Evolutionary conservation across 179 eudicot genomes (phyloP), one percentile per base, ranked within the genome.

Genomic region (Beta lomatogona): DNA sequence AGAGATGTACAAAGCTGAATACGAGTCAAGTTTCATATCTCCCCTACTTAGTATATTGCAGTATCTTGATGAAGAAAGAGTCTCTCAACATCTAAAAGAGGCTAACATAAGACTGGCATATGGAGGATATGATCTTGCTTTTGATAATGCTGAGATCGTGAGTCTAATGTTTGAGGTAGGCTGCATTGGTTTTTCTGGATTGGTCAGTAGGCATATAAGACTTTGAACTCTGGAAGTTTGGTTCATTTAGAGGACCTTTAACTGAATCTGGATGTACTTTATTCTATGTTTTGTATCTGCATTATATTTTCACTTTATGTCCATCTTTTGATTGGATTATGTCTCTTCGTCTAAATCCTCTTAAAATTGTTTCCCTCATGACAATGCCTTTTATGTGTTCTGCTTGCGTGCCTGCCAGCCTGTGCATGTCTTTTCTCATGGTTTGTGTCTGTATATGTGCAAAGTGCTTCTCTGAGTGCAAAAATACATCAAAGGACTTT

Each of bases 111-210:
- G 86, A 80, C 88, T 94, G 75, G 82, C 81, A 61, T 72, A 58
- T 69, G 91, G 97, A 70, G 86, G 84, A 69, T 90, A 91, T 89
- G 85, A 96, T 87, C 87, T 91, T n/a, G 86, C 83, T 69, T 75
- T 70, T 81, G 90, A 89, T 79, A 90, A 87, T 86, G 80, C 88
- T 75, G 92, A 91, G 85, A 91, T 91, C 71, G 91, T 94, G 83
- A 88, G 93, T 86, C 87, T 94, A 86, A 91, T 94, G 96, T 95
- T 94, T 90, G 99, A 95, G 98, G 99, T 88, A 82, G 77, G 83
- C 36, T 16, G 46, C 54, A 59, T 18, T 52, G n/a, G 46, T 19
- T 65, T 70, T 54, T 41, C 11, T n/a, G 53, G 25, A 53, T 71
- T 28, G 46, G 60, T 7, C 41, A 69, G 36, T 58, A 15, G 25